Evolutionary conservation across 2,329 filamentous ascomycete genomes (phyloP).

Genomic region (Chaetomium sp.): DNA sequence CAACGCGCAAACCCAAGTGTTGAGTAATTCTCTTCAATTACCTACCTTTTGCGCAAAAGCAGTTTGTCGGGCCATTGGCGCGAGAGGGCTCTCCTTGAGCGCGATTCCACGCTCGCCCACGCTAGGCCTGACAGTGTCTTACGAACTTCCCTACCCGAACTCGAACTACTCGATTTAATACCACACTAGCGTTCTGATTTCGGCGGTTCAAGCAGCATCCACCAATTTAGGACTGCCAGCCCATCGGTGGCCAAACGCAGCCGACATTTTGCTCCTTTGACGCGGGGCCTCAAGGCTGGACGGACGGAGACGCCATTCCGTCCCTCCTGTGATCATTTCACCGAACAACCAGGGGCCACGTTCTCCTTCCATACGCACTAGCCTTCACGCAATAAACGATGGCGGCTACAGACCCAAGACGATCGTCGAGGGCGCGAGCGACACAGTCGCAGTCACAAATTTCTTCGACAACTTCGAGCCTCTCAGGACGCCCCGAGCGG

Average conservation of each 20-base stretch:
- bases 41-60: background rate
- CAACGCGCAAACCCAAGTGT: background rate
- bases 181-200: no score
- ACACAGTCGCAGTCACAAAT: constrained; percentile 70
- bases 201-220: no score
- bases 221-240: no score
- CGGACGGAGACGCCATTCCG: no score
- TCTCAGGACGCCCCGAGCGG: constrained; percentile 69
- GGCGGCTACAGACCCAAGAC: constrained; percentile 66
- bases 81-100: background rate
- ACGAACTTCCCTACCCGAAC: no score
- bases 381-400: constrained; percentile 40
- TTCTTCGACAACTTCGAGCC: constrained; percentile 70
- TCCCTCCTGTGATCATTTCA: no score
- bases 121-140: no score
- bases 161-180: no score
- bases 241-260: no score
- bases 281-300: no score
- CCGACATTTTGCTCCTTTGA: no score
- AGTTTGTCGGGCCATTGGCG: background rate
- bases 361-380: constrained; percentile 25
- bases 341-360: background rate
- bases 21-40: background rate
- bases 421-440: constrained; percentile 83
- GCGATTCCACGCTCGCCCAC: no score